Conservation (phyloP, 306 rosid genomes). For the Ziziphus jujuba region DNA sequence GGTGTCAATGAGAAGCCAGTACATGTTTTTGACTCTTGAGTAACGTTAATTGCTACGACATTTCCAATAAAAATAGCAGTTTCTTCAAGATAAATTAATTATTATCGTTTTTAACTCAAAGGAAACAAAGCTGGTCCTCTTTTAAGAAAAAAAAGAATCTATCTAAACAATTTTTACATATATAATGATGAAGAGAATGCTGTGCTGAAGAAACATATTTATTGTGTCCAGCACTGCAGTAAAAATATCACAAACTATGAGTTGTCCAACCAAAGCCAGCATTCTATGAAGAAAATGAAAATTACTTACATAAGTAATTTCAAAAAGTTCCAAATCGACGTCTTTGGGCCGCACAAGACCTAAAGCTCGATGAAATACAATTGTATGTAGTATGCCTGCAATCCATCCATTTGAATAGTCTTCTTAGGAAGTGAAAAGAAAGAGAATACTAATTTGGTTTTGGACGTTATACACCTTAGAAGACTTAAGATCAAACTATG, state of each 20-base stretch:
- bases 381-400: constrained; percentile 92
- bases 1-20: too few species aligned
- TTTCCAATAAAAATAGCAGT: too few species aligned
- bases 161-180: too few species aligned
- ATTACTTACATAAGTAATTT: constrained; percentile 80
- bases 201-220: too few species aligned
- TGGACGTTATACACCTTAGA: background rate
- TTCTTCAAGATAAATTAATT: too few species aligned
- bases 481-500: background rate
- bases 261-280: background rate
- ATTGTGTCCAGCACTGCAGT: too few species aligned
- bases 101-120: too few species aligned
- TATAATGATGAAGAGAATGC: too few species aligned
- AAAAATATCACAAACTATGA: background rate
- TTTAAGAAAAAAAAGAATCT: too few species aligned
- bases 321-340: constrained; percentile 86
- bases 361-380: constrained; percentile 91
- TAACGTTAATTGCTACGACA: too few species aligned
- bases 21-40: too few species aligned
- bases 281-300: background rate
- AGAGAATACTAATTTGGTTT: background rate
- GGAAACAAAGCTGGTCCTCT: too few species aligned
- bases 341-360: constrained; percentile 98
- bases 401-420: constrained; percentile 1
- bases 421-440: background rate